Evolutionary conservation across 2,329 filamentous ascomycete species (phyloP).

Genomic region (Apiospora koreana): DNA sequence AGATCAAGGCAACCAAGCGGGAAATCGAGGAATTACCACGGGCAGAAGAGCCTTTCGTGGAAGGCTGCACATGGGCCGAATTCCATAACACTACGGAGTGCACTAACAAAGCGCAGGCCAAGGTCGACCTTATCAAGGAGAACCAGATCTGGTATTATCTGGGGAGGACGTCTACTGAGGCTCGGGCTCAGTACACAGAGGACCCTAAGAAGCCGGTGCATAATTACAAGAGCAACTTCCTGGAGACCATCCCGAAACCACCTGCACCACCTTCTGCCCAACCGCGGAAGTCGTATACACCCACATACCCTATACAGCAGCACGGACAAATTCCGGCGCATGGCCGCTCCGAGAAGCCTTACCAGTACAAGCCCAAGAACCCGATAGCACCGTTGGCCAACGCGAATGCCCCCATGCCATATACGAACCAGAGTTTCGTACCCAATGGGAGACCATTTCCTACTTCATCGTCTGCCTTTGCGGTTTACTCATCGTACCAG

Average conservation of each 20-base stretch:
- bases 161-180: conserved; percentile 82
- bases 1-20: conserved; percentile 66
- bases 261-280: conserved; percentile 24
- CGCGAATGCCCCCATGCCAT: conserved; percentile 20
- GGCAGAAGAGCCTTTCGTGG: conserved; percentile 67
- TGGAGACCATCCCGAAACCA: conserved; percentile 67
- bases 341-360: conserved; percentile 33
- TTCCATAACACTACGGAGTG: conserved; percentile 67
- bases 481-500: conserved; percentile 4
- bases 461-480: conserved; percentile 16
- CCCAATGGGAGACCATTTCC: conserved; percentile 26
- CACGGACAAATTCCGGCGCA: not conserved
- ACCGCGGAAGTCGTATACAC: conserved; percentile 29
- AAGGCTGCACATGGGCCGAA: conserved; percentile 75
- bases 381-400: conserved; percentile 18
- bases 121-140: conserved; percentile 70
- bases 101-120: conserved; percentile 61
- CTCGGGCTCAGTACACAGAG: conserved; percentile 87
- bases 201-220: conserved; percentile 61
- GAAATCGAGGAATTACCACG: conserved; percentile 62
- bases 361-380: conserved; percentile 35
- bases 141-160: conserved; percentile 89
- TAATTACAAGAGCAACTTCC: conserved; percentile 70
- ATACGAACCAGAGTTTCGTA: conserved; percentile 38
- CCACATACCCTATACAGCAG: conserved; percentile 26